Base-by-base conservation (phyloP, 257 asterid genomes). In the Vinca minor region DNA sequence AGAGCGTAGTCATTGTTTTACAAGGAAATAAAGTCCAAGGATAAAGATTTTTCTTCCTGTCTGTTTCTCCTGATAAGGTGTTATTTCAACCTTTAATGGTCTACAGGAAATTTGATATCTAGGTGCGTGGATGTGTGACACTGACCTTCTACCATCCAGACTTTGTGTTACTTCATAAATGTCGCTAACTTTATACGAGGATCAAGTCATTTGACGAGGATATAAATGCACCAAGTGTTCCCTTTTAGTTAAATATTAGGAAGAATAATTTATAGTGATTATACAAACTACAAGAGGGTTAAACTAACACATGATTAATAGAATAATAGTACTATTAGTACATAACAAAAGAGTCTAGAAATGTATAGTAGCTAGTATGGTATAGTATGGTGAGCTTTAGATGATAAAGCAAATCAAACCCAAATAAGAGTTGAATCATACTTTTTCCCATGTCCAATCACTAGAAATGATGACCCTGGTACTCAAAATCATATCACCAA, bases 351-450 rank as follows among this genome's bases (percentile, higher is more conserved):
- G 52, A 62, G 42, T 62, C 54, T 14, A 14, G 53, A 39, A 42
- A 5, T 14, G 15, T 60, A 4, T 38, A 39, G 50, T 18, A 61
- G 49, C 65, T 18, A 13, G 10, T n/a, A n/a, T 60, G 39, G 49
- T 61, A 41, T 15, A 41, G 34, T 59, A 20, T 21, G 35, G 48
- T 47, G 41, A 46, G 14, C 73, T 63, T 68, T 26, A 64, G 80
- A 72, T 81, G 77, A 74, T 77, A 66, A 70, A 74, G 76, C 68
- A 62, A 71, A 71, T 72, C 78, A 74, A 64, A 64, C 54, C 48
- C 39, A 67, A 59, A 74, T 65, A 55, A 60, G 60, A 54, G 53
- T 59, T 32, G 69, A 66, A 57, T 64, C 77, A 44, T 39, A 63
- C 67, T 64, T 65, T 65, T 65, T 42, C 59, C 36, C 44, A 21